Evolutionary conservation across 2,329 filamentous ascomycete species (phyloP), one percentile per base, ranked within the genome.

Genomic region (Calonectria multiphialidica): DNA sequence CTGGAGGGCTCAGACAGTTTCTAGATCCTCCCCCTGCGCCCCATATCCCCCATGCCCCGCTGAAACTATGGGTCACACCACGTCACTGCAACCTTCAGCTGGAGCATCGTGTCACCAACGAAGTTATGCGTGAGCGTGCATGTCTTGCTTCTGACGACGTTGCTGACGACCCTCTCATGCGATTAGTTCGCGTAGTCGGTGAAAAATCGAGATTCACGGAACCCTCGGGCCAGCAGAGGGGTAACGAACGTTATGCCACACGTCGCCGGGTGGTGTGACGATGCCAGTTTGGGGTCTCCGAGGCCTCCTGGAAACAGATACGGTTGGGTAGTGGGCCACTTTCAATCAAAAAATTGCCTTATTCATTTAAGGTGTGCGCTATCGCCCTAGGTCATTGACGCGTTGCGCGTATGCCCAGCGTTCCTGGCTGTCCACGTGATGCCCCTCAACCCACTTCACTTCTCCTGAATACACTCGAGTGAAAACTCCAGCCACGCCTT

Each of bases 231-330:
- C 55, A 50, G 15, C 10, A 65, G 30, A 13, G 16, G 42, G 7
- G 21, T 47, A 28, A 47, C n/a, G 21, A 4, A 12, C n/a, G n/a
- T n/a, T n/a, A 61, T 28, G 44, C 23, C 57, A 42, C 9, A 15
- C 16, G 33, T 9, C 12, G 21, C 21, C 53, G 55, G 25, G 12
- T 21, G 40, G 5, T 68, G 28, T 64, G 49, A 49, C 37, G 15
- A 10, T 47, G 5, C 33, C 23, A 44, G 57, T 47, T 44, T 33
- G 7, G 55, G 25, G 21, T 25, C n/a, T 49, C 45, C 37, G 68
- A 67, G 68, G 68, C 68, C 68, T 71, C 68, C 68, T 66, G 28
- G 25, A 50, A 40, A 40, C 61, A 65, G 37, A 68, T 9, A 16
- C 35, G 35, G 35, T 45, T 47, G 9, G 44, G 44, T n/a, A n/a